These are phyloP conservation scores for Hypomyces perniciosus DNA, from an alignment of 2,329 filamentous ascomycete genomes.

Conservation along the genomic window DNA sequence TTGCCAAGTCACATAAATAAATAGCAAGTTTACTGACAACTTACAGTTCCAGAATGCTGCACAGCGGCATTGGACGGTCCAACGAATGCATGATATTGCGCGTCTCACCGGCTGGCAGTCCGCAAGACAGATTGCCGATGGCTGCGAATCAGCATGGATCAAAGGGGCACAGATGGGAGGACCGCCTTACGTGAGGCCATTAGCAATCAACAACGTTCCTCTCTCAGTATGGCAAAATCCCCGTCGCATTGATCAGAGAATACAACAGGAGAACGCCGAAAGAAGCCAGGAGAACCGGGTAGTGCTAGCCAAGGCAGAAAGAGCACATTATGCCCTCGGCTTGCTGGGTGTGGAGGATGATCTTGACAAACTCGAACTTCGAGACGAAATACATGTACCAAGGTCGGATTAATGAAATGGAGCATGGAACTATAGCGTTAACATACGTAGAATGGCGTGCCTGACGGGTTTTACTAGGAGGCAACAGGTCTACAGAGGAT, in stretches of 20 bases:
- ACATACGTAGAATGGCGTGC: background rate
- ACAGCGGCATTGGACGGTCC: constrained; percentile 74
- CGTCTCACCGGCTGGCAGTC: constrained; percentile 84
- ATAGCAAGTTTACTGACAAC: constrained; percentile 14
- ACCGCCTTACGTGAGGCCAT: constrained; percentile 60
- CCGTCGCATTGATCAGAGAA: constrained; percentile 45
- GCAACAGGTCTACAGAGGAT: background rate
- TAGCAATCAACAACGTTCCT: constrained; percentile 31
- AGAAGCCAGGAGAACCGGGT: constrained; percentile 40
- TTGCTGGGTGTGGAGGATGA: constrained; percentile 73
- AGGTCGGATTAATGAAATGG: background rate
- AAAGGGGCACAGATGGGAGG: constrained; percentile 67
- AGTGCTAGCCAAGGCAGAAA: constrained; percentile 55
- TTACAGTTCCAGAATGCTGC: constrained; percentile 60
- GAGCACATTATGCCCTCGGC: constrained; percentile 71
- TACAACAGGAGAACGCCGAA: constrained; percentile 38
- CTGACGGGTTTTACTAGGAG: no score
- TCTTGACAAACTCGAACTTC: constrained; percentile 55
- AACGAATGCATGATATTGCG: constrained; percentile 67
- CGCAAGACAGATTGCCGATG: constrained; percentile 71
- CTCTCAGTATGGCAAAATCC: constrained; percentile 43
- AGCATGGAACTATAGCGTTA: background rate
- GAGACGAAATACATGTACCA: constrained; percentile 5
- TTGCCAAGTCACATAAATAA: background rate
- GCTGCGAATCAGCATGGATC: constrained; percentile 80